These are phyloP conservation scores for Xylaria nigripes DNA, from an alignment of 495 filamentous ascomycete genomes.

Conservation along the genomic window DNA sequence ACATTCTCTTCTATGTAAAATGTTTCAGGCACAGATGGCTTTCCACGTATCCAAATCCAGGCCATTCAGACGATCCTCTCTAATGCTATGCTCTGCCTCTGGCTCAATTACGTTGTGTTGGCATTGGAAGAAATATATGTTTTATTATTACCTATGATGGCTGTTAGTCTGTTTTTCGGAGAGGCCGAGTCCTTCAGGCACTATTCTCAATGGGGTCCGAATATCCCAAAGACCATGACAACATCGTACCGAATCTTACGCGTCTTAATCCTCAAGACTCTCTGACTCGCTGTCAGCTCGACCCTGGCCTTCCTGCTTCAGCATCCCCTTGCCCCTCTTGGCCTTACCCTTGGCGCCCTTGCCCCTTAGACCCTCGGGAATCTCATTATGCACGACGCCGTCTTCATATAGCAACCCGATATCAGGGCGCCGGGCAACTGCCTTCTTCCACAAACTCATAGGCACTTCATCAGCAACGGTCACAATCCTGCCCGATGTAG, in stretches of 20 bases:
- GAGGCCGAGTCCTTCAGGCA: not conserved
- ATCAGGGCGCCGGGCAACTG: conserved; percentile 27
- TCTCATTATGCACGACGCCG: conserved; percentile 34
- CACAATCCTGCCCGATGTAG: conserved; percentile 23
- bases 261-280: conserved; percentile 8
- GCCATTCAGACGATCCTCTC: no score
- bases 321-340: conserved; percentile 30
- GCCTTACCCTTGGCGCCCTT: conserved; percentile 34
- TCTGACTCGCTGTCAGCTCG: conserved; percentile 25
- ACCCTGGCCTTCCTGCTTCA: conserved; percentile 25
- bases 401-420: conserved; percentile 30
- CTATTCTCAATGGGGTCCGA: not conserved
- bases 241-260: not conserved
- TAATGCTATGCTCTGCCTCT: no score
- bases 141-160: no score
- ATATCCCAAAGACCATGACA: not conserved
- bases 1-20: no score
- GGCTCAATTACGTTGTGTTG: no score
- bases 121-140: no score
- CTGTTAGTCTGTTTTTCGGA: not conserved
- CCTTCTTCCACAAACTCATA: conserved; percentile 30
- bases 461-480: conserved; percentile 26
- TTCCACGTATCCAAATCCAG: no score
- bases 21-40: no score
- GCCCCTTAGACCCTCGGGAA: conserved; percentile 34